phyloP scores from a whole-genome alignment of 2,329 filamentous ascomycete species.

The Aspergillus sp. region DNA sequence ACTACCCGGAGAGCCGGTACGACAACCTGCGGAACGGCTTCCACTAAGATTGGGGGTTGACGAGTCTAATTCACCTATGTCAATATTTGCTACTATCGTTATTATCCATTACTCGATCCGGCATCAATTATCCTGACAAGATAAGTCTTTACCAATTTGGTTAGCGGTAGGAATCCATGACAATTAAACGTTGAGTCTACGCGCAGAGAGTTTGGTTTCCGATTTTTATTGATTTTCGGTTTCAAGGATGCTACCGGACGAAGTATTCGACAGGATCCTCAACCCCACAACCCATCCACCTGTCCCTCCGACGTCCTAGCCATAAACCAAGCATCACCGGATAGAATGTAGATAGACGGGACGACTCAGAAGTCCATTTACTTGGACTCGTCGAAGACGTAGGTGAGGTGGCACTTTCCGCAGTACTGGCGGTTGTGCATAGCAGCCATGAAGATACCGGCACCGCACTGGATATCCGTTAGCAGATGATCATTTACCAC shows the following conservation, averaged over 20 bases:
- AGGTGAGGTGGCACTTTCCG: constrained; percentile 68
- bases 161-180: constrained; percentile 9
- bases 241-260: constrained; percentile 15
- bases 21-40: constrained; percentile 36
- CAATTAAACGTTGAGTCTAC: constrained; percentile 1
- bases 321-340: constrained; percentile 12
- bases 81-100: neutral
- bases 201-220: constrained; percentile 5
- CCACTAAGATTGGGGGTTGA: constrained; percentile 9
- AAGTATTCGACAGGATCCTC: constrained; percentile 17
- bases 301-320: constrained; percentile 10
- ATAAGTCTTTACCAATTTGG: too few relatives aligned
- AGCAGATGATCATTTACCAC: neutral
- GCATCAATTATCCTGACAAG: too few relatives aligned
- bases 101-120: too few relatives aligned
- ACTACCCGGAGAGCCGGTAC: constrained; percentile 41
- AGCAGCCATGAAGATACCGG: constrained; percentile 99
- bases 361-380: constrained; percentile 35
- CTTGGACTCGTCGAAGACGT: constrained; percentile 67
- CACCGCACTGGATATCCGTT: constrained; percentile 72
- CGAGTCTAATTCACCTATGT: neutral
- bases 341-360: constrained; percentile 10
- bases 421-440: constrained; percentile 99
- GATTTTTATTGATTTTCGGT: constrained; percentile 17
- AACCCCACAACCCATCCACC: constrained; percentile 9